Percentiles rank a stretch among this genome's conserved stretches.
Conservation (phyloP, 2,329 filamentous ascomycete genomes). For the Penicillium sp. region DNA sequence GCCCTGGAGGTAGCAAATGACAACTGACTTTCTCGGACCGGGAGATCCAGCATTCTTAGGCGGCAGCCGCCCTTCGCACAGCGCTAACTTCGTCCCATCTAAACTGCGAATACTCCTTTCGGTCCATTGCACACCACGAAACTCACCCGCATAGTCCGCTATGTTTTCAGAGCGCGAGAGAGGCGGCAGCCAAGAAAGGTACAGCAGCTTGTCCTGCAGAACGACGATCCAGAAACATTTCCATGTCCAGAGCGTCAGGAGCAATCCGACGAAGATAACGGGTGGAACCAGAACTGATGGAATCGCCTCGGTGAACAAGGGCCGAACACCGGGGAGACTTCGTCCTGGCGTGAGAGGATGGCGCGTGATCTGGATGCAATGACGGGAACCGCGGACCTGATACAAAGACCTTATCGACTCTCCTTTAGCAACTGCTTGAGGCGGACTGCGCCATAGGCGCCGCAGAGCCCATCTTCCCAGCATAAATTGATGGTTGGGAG, state of each 20-base stretch:
- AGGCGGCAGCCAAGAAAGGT: slow-evolving; percentile 76
- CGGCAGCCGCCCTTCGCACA: slow-evolving; percentile 65
- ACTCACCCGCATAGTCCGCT: slow-evolving; percentile 64
- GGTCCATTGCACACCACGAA: slow-evolving; percentile 68
- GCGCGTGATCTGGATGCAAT: not conserved
- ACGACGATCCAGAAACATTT: slow-evolving; percentile 75
- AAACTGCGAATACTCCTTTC: slow-evolving; percentile 54
- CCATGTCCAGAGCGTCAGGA: slow-evolving; percentile 66
- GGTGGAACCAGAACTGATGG: slow-evolving; percentile 66
- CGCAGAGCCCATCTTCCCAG: not conserved
- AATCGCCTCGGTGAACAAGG: slow-evolving; percentile 34
- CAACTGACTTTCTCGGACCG: slow-evolving; percentile 20
- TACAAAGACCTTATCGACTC: not conserved
- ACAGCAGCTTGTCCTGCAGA: slow-evolving; percentile 82
- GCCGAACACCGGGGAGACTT: slow-evolving; percentile 9
- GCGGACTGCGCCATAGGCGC: not conserved
- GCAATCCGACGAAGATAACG: slow-evolving; percentile 67
- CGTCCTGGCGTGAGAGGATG: not conserved
- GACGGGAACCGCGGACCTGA: not conserved
- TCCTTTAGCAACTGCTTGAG: not conserved
- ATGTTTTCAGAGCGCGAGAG: slow-evolving; percentile 72
- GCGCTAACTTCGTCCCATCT: slow-evolving; percentile 55
- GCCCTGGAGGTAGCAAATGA: slow-evolving; percentile 41
- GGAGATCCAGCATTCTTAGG: slow-evolving; percentile 28
- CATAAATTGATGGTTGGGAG: not conserved